Evolutionary conservation across 2,329 filamentous ascomycete genomes (phyloP).

Genomic region (Ceratocystis cubensis): DNA sequence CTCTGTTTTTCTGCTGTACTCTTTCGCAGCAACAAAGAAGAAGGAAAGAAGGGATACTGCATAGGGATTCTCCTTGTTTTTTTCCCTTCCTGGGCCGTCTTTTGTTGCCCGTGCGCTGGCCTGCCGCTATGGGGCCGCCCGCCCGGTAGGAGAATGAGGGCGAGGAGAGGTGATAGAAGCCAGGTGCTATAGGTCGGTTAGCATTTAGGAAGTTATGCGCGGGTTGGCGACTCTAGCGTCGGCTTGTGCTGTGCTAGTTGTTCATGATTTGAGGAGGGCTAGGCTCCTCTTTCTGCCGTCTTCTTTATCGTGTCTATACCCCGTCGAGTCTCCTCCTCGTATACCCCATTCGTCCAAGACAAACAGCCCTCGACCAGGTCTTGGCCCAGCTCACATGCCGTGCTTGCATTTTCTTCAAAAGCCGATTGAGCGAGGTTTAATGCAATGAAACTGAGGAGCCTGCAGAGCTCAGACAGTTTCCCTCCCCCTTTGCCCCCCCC

Average conservation of each 20-base stretch:
- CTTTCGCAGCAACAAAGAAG: not conserved
- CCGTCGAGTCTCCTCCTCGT: not conserved
- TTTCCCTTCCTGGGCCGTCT: not conserved
- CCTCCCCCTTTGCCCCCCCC: not conserved
- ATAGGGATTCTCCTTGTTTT: not conserved
- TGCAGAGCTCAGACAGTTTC: not conserved
- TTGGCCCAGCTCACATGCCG: not conserved
- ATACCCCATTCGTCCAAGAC: not conserved
- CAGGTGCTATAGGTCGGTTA: not conserved
- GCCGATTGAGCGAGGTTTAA: not conserved
- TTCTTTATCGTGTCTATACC: not conserved
- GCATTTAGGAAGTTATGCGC: too few species aligned
- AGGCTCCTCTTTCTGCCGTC: not conserved
- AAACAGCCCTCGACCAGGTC: not conserved
- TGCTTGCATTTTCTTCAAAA: not conserved
- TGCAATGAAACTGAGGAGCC: not conserved
- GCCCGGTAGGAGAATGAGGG: not conserved
- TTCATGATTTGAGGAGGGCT: not conserved
- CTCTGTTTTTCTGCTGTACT: not conserved
- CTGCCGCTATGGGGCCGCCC: not conserved
- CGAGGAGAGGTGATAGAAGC: not conserved
- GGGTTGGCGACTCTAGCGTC: too few species aligned
- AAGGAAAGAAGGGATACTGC: not conserved
- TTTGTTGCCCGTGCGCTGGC: conserved; percentile 1
- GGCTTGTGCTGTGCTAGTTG: not conserved